Evolutionary conservation across 108 stramenopile genomes (phyloP).

Genomic region (Phaeodactylum tricornutum): DNA sequence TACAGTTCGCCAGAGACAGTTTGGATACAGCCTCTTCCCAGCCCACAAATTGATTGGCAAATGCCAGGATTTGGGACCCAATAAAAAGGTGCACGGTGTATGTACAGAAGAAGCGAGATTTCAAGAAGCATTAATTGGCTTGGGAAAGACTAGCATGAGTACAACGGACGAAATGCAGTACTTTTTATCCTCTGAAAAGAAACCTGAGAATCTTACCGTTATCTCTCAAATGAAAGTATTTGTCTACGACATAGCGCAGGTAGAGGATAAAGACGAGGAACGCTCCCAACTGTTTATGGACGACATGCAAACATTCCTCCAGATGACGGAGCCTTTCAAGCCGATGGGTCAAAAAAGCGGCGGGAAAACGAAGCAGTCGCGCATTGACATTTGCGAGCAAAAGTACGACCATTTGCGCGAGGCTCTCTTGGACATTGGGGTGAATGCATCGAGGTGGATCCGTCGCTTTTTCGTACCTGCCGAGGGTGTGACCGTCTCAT

Average conservation of each 20-base stretch:
- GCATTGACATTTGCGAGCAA: too few relatives aligned
- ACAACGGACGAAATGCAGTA: background rate
- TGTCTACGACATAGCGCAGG: conserved; percentile 32
- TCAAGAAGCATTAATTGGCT: background rate
- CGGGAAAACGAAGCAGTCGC: too few relatives aligned
- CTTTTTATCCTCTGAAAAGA: background rate
- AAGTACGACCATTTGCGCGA: background rate
- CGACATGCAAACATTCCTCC: conserved; percentile 33
- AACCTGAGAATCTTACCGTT: too few relatives aligned
- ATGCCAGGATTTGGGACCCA: too few relatives aligned
- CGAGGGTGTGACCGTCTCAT: conserved; percentile 19
- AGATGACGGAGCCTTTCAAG: conserved; percentile 5
- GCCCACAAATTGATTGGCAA: too few relatives aligned
- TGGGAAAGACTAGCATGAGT: conserved; percentile 5
- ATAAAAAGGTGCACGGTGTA: conserved; percentile 7
- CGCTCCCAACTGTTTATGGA: conserved; percentile 10
- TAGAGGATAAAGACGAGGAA: conserved; percentile 7
- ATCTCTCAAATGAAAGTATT: conserved; percentile 16
- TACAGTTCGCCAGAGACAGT: conserved; percentile 26
- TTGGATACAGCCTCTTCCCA: too few relatives aligned
- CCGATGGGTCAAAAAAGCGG: too few relatives aligned
- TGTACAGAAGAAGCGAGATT: conserved; percentile 5
- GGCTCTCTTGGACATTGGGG: background rate
- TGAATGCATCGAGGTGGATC: conserved; percentile 27
- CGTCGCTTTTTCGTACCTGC: conserved; percentile 22